Base-by-base conservation (phyloP, 2,329 filamentous ascomycete genomes). In the Aspergillus brunneoviolaceus region DNA sequence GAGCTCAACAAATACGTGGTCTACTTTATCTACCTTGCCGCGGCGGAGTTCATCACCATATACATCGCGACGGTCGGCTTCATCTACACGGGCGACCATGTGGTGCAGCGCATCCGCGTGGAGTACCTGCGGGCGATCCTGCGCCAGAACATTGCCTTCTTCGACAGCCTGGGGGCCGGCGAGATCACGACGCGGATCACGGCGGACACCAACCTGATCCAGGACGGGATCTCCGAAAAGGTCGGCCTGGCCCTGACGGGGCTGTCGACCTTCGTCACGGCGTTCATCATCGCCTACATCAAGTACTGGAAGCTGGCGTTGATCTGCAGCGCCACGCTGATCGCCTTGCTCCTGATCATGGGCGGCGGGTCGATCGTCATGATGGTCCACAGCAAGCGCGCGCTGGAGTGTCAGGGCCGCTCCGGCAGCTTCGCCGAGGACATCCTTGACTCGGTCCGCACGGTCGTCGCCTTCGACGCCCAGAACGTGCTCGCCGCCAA, bases 171-270 rank as follows among this genome's bases (percentile, higher is more conserved):
- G 4, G 92, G 92, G 52, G 89, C 91, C 42, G 92, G 93, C 51
- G 93, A 96, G 75, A 90, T 97, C 61, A 96, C 92, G 0, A 96
- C 92, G 0, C 87, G 92, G 62, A 96, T 96, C 68, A 96, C 92
- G 0, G 88, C 92, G 7, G 93, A 96, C 73, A 95, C 91, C 42
- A 96, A 96, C 69, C 79, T 95, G 51, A 88, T 97, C 57, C 93
- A 96, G 75, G 92, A 96, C 65, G 93, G 92, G 50, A 95, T 97
- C 51, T 94, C 91, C 0, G 90, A 96, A 75, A 96, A 96, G 79
- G 84, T 95, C 48, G 86, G 85, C n/a, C 77, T 96, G 63, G 91
- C 89, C 0, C 72, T 96, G 55, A 85, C 86, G 12, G 89, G 90
- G 9, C 54, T 92, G 3, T 87, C 91, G 2, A 92, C 90, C 5